Conservation (phyloP, 345 rosid genomes). For the Salix dunnii region DNA sequence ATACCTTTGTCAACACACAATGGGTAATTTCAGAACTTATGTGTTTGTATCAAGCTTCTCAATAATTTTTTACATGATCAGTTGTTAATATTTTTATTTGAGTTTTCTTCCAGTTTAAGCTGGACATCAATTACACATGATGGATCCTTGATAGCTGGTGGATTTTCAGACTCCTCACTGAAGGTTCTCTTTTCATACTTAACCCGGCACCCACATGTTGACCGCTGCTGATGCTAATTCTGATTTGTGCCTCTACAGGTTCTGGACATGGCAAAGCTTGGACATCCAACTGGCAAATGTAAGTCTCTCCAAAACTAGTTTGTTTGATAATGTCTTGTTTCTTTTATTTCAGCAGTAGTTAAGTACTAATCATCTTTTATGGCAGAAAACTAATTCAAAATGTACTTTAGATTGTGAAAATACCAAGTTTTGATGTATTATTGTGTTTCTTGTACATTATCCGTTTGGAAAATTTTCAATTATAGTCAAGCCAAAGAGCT, state of each 20-base stretch:
- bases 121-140: conserved; percentile 92
- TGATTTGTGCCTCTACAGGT: conserved; percentile 47
- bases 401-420: background rate
- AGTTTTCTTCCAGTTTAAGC: conserved; percentile 51
- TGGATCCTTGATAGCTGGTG: conserved; percentile 95
- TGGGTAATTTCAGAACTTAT: conserved; percentile 45
- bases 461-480: background rate
- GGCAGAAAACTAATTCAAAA: background rate
- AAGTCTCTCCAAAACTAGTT: conserved; percentile 24
- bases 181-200: conserved; percentile 45
- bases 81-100: conserved; percentile 13
- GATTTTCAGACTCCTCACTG: conserved; percentile 92
- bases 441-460: background rate
- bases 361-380: background rate
- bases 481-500: background rate
- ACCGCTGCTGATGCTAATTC: conserved; percentile 21
- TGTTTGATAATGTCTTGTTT: background rate
- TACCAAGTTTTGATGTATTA: background rate
- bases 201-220: background rate
- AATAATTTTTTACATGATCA: background rate
- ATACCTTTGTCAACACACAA: conserved; percentile 90
- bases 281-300: conserved; percentile 62
- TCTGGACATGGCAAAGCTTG: conserved; percentile 98
- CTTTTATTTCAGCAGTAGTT: background rate
- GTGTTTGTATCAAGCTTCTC: conserved; percentile 2